Evolutionary conservation across 2,329 filamentous ascomycete species (phyloP), one percentile per base, ranked within the genome.

Genomic region (Hymenoscyphus infarciens): DNA sequence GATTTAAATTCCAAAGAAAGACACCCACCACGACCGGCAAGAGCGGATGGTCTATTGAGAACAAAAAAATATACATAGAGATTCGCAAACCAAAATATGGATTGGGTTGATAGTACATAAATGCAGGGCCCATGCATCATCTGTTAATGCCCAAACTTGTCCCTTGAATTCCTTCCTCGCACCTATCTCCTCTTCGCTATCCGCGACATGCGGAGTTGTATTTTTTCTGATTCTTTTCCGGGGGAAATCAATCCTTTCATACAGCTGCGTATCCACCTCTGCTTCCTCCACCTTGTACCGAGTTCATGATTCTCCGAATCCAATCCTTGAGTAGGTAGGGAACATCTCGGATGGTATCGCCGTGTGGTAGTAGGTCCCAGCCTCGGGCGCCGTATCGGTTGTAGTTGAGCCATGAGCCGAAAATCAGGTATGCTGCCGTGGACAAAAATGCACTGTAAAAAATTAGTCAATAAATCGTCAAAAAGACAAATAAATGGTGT

Each of bases 401-500:
- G 83, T 98, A 98, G 81, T 98, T 98, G 75, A 98, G 87, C 95
- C 95, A 99, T 22, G 93, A 96, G 67, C 94, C 93, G 74, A 98
- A 98, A 75, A 98, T 97, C 68, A 99, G 87, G 78, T 98, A 99
- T 27, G 93, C 80, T 1, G 95, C 92, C 49, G 87, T 89, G 55
- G 85, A 85, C 66, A 98, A 83, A 83, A 99, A 99, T 64, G 89
- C 79, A 69, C 93, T 97, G 68, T n/a, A 59, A 8, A 8, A 33
- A 38, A 38, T 38, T 33, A 22, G 60, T 54, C n/a, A 27, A 67
- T 56, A 71, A 60, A 55, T 8, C 25, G 5, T 7, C 42, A 15
- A 29, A 8, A 16, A 22, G 7, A 25, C 16, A 54, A 4, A 25
- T 22, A 54, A 4, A 25, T 22, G 33, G n/a, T n/a, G 38, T 57